Conservation (phyloP, 2,329 filamentous ascomycete species). For the Polytolypa hystricis region DNA sequence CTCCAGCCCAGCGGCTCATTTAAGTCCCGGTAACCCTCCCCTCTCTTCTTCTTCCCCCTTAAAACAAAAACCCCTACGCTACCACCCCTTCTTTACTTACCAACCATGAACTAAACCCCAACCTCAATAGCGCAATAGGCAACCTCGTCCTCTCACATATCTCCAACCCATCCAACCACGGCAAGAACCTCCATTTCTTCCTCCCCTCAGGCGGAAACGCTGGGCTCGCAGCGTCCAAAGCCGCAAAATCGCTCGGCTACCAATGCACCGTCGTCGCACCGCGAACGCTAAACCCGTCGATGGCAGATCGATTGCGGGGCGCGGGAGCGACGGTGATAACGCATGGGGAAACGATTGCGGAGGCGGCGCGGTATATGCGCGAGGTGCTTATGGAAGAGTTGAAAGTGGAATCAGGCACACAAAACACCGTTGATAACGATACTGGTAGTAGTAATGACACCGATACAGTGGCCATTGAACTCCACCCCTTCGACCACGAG, state of each 20-base stretch:
- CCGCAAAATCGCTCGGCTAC: conserved; percentile 52
- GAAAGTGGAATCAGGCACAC: conserved; percentile 23
- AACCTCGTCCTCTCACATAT: conserved; percentile 52
- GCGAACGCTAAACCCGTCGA: conserved; percentile 50
- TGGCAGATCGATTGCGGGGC: conserved; percentile 58
- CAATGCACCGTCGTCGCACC: conserved; percentile 70
- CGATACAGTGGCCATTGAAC: conserved; percentile 28
- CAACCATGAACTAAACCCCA: neutral
- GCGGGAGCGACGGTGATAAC: conserved; percentile 61
- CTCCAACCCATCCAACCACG: conserved; percentile 28
- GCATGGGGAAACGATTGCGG: conserved; percentile 55
- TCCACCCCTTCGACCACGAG: conserved; percentile 36
- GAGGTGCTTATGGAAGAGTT: conserved; percentile 36
- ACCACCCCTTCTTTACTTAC: too few relatives aligned
- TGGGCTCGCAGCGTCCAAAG: conserved; percentile 67
- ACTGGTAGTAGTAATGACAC: conserved; percentile 1
- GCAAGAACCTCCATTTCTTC: conserved; percentile 57
- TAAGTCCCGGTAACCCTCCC: conserved; percentile 51
- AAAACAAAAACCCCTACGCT: neutral
- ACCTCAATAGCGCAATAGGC: conserved; percentile 49
- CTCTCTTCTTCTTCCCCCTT: neutral
- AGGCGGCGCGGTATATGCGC: conserved; percentile 57
- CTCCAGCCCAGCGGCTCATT: conserved; percentile 77
- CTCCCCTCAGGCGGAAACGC: conserved; percentile 74
- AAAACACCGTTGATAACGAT: conserved; percentile 12